Evolutionary conservation across 2,329 filamentous ascomycete genomes (phyloP), one percentile per base, ranked within the genome.

Genomic region (Fusarium heterosporum): DNA sequence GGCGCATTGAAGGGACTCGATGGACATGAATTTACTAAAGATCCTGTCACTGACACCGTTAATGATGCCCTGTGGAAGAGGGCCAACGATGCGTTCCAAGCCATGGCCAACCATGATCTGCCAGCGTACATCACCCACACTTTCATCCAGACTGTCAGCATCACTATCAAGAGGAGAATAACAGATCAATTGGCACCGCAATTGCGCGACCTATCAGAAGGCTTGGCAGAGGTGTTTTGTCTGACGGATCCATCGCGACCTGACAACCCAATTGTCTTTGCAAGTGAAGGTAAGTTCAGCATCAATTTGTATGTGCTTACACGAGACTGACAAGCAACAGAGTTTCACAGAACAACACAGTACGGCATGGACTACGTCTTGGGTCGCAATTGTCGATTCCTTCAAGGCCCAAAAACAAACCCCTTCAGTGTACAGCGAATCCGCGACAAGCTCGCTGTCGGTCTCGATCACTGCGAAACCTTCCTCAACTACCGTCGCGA

Each of bases 401-500:
- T 94, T 3, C 91, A 93, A 75, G 91, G 92, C 0, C 90, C 90
- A 0, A 86, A 85, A 70, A 93, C 91, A 8, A 90, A 90, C 66
- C 82, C 81, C 0, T 83, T 85, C 62, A 90, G 88, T 49, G 82
- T 91, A 0, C 78, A 82, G 53, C 82, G 92, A 52, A 80, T 94
- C 12, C 82, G 85, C 30, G 85, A 90, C 39, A 88, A 87, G 28
- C 78, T 90, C 12, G 76, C 81, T 9, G 84, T 82, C 2, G 89
- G 89, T n/a, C 84, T 86, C 68, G 91, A 93, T 70, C 87, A 90
- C 66, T 90, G 85, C 53, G 92, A 94, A 71, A 87, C 92, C 0
- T 88, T 94, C 55, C 78, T 94, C 36, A 94, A 94, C 75, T 94
- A 92, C 72, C 86, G 90, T 30, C 86, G 90, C n/a, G 90, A 93